Percentiles rank a stretch among this genome's conserved stretches.
phyloP scores from a whole-genome alignment of 495 filamentous ascomycete genomes.

The Hypoxylon fragiforme region DNA sequence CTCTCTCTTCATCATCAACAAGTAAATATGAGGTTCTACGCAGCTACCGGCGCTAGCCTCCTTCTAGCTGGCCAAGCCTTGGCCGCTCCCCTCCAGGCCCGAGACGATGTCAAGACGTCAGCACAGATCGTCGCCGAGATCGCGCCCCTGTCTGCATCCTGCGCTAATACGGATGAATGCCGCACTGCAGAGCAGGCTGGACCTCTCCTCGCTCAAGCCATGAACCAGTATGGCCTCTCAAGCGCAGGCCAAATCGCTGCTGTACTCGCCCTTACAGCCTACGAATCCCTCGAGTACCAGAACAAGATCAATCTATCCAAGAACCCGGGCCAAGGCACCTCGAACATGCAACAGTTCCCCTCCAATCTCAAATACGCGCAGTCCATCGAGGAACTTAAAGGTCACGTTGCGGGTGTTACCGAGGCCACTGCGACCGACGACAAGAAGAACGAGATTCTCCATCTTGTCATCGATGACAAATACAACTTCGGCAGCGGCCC shows the following conservation, averaged over 20 bases:
- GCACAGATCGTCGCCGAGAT: constrained; percentile 54
- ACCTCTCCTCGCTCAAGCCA: constrained; percentile 56
- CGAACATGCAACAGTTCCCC: constrained; percentile 71
- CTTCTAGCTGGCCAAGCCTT: constrained; percentile 30
- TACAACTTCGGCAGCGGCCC: constrained; percentile 73
- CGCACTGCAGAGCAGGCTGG: constrained; percentile 66
- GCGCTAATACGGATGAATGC: constrained; percentile 63
- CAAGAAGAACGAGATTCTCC: constrained; percentile 54
- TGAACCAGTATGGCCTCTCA: constrained; percentile 59
- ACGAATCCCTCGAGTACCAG: constrained; percentile 69
- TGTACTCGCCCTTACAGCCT: constrained; percentile 63
- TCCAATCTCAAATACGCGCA: constrained; percentile 67
- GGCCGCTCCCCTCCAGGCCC: constrained; percentile 26
- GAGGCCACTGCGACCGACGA: constrained; percentile 28
- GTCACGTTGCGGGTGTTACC: constrained; percentile 41
- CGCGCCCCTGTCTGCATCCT: constrained; percentile 52
- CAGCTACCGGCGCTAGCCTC: constrained; percentile 28
- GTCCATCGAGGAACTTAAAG: constrained; percentile 54
- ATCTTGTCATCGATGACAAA: constrained; percentile 59
- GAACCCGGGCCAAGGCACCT: constrained; percentile 73
- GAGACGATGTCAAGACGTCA: constrained; percentile 48
- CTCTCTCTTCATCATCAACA: constrained; percentile 1
- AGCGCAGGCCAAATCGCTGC: constrained; percentile 63
- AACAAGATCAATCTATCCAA: constrained; percentile 69
- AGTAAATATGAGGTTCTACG: constrained; percentile 30